These are phyloP conservation scores for Ophiosphaerella narmari DNA, from an alignment of 2,329 filamentous ascomycete species.

Conservation along the genomic window DNA sequence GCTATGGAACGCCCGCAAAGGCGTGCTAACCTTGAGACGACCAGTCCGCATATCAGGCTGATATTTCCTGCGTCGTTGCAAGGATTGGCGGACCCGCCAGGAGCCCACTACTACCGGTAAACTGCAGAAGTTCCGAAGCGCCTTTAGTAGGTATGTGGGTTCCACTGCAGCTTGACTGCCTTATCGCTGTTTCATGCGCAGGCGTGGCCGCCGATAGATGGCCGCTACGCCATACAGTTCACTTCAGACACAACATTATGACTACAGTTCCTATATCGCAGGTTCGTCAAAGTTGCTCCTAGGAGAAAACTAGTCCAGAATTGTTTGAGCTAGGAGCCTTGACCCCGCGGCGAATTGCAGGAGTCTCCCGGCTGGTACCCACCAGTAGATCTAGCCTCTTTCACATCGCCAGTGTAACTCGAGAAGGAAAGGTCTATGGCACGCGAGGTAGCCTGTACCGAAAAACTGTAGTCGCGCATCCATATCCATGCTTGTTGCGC, in stretches of 20 bases:
- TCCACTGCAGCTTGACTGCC: conserved; percentile 32
- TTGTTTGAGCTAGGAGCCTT: conserved; percentile 14
- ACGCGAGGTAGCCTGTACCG: conserved; percentile 36
- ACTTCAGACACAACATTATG: conserved; percentile 29
- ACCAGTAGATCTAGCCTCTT: conserved; percentile 41
- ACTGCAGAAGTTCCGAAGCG: conserved; percentile 26
- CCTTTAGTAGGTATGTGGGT: conserved; percentile 19
- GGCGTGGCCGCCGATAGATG: conserved; percentile 35
- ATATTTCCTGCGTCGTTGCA: conserved; percentile 30
- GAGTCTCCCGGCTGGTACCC: conserved; percentile 27
- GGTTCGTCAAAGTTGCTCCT: conserved; percentile 29
- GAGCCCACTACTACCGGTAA: conserved; percentile 24
- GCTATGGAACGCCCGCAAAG: conserved; percentile 18
- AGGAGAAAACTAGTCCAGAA: conserved; percentile 36
- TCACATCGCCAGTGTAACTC: conserved; percentile 36
- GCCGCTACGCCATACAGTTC: conserved; percentile 16
- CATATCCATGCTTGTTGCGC: conserved; percentile 41
- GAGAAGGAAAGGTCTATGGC: conserved; percentile 43
- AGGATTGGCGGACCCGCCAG: conserved; percentile 28
- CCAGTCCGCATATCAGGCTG: conserved; percentile 42
- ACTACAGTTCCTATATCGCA: conserved; percentile 23
- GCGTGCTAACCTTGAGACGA: conserved; percentile 25
- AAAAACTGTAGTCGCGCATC: conserved; percentile 35
- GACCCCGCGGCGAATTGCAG: conserved; percentile 15
- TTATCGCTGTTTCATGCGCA: conserved; percentile 46